Evolutionary conservation across 257 asterid genomes (phyloP).

Genomic region (Orobanche coerulescens): DNA sequence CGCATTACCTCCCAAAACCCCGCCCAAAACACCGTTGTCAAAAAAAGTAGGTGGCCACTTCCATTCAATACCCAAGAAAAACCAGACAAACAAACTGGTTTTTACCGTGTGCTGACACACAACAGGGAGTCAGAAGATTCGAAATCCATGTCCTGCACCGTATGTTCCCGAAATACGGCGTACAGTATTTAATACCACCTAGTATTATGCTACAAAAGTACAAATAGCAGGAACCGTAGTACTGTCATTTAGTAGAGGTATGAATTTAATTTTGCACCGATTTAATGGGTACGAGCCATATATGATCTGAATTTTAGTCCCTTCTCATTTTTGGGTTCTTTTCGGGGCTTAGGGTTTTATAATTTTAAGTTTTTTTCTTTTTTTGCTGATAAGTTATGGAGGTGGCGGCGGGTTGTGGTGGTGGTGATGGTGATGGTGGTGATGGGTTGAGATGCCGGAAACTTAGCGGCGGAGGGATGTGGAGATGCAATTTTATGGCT

Average conservation of each 20-base stretch:
- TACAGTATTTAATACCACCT: not conserved
- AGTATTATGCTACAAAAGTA: not conserved
- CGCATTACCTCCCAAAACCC: not conserved
- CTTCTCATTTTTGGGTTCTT: not conserved
- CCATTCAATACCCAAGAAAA: not conserved
- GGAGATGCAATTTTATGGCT: slow-evolving; percentile 29
- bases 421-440: slow-evolving; percentile 21
- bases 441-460: slow-evolving; percentile 23
- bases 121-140: not conserved
- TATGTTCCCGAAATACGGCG: not conserved
- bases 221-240: slow-evolving; percentile 3
- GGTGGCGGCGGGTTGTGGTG: slow-evolving; percentile 17
- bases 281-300: not conserved
- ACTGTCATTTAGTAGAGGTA: not conserved
- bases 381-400: slow-evolving; percentile 17
- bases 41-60: not conserved
- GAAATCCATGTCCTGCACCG: no score
- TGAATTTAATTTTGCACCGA: slow-evolving; percentile 24
- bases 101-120: slow-evolving; percentile 14
- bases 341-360: slow-evolving; percentile 8
- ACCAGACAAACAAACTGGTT: not conserved
- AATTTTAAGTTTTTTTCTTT: not conserved
- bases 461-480: slow-evolving; percentile 19
- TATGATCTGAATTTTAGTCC: slow-evolving; percentile 8
- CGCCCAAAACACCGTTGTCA: not conserved